A percentile compares a stretch with the other conserved stretches of the same genome.
These are phyloP conservation scores for Cladosporium colombiae DNA, from an alignment of 2,329 filamentous ascomycete species.

Conservation along the genomic window DNA sequence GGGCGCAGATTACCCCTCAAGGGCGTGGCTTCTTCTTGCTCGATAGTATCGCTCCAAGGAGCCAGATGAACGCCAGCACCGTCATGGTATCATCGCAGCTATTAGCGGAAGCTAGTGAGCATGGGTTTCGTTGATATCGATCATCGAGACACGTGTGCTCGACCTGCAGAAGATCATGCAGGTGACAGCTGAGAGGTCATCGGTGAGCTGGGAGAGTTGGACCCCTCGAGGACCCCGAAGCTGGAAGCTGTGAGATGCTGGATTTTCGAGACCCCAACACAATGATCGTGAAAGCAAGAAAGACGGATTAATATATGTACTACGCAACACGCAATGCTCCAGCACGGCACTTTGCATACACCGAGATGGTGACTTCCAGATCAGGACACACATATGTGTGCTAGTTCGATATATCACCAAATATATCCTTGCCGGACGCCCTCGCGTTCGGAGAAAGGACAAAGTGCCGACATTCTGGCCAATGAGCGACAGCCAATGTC, in stretches of 20 bases:
- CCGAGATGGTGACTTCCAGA: neutral
- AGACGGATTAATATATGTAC: neutral
- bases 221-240: neutral
- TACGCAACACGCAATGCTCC: neutral
- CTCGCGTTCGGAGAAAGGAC: slow-evolving; percentile 14
- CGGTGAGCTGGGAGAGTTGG: neutral
- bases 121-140: neutral
- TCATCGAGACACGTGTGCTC: neutral
- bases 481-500: slow-evolving; percentile 14
- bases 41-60: neutral
- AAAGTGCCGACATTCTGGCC: slow-evolving; percentile 9
- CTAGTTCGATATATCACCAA: slow-evolving; percentile 8
- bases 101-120: neutral
- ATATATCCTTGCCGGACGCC: slow-evolving; percentile 18
- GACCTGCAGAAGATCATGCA: slow-evolving; percentile 10
- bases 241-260: neutral
- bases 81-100: neutral
- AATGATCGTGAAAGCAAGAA: neutral
- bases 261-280: neutral
- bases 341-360: neutral
- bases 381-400: neutral
- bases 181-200: neutral
- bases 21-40: neutral
- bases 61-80: neutral
- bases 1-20: slow-evolving; percentile 1